Base-by-base conservation (phyloP, 805 yeast species). In the Groenewaldozyma tartarivorans region DNA sequence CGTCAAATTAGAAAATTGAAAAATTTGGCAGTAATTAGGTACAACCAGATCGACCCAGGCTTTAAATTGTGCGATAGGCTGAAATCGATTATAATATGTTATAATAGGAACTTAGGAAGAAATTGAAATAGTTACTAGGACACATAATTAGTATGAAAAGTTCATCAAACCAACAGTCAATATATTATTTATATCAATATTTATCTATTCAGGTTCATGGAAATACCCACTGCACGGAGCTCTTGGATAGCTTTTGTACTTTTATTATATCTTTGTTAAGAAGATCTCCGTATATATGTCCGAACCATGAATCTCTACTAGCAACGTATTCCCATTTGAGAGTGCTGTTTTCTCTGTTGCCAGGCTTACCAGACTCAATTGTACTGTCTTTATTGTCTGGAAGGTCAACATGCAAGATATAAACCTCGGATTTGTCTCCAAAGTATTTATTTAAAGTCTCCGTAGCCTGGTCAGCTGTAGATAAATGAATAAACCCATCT, bases 401-500 rank as follows among this genome's bases (percentile, higher is more conserved):
- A n/a, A 42, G 44, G 30, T 52, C 51, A 24, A 54, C 36, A 30
- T 48, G 45, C 15, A 51, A 45, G 30, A 54, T 35, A 19, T 36
- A 35, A 20, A 52, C 53, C 20, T 44, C 36, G 2, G 44, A 39
- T 24, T 30, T 39, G 26, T 46, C 43, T 27, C 33, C 15, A 32
- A 47, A 55, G 36, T 43, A 53, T 36, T 40, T 38, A 35, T 48
- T 39, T 29, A 55, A 45, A 1, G 57, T 53, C 20, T 46, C 55
- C 3, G 16, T 35, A 20, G 53, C 39, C 43, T 54, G 58, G 9
- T 41, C 44, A 19, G 33, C 39, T 20, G 58, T 51, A 20, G 54
- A 50, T 29, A 55, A 43, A 39, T 55, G 59, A 18, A 53, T 47
- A 35, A 49, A 55, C 13, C 59, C 59, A 36, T 54, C 57, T 34